Base-by-base conservation (phyloP, 148 eudicot species). In the Rhododendron simsii region DNA sequence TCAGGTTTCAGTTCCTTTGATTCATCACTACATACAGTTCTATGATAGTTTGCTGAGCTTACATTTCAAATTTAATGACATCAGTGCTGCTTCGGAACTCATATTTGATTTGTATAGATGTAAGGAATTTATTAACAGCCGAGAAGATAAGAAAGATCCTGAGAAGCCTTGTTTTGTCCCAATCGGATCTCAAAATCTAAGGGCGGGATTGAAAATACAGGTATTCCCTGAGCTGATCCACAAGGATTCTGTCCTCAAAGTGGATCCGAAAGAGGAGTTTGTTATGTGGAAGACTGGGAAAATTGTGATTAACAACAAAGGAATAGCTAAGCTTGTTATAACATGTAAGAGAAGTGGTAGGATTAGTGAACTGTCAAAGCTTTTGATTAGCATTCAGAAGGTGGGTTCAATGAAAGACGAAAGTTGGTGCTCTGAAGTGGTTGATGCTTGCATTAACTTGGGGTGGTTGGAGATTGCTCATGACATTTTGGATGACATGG, bases 391-490 rank as follows among this genome's bases (percentile, higher is more conserved):
- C 75, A 92, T 94, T 85, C 87, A 92, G 82, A 91, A 84, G 53
- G 75, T 35, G 69, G 76, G 80, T 84, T 65, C 85, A 3, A 28
- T 87, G 84, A 73, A 81, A 84, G 88, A 85, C 84, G 84, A 82
- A 83, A 86, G 85, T 84, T 61, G 93, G 41, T 93, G 93, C 83
- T 84, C 85, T 83, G 91, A 91, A 90, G 95, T 93, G 13, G 87
- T 95, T 88, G 93, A 90, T 85, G 93, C 98, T 65, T 95, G 95
- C 84, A 89, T 97, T 83, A 83, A 85, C 87, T 63, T 90, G 89
- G 98, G 98, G 21, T 97, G 94, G 98, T 87, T 97, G 55, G 96
- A 97, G 86, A 95, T 91, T 78, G 98, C 98, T 51, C 99, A 97
- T 89, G 98, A 97, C 85, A 94, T 95, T 82, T 57, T 97, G 86